A percentile compares a stretch with the other conserved stretches of the same genome.
These are phyloP conservation scores for Pyrenophora graminea DNA, from an alignment of 2,329 filamentous ascomycete species.

Conservation along the genomic window DNA sequence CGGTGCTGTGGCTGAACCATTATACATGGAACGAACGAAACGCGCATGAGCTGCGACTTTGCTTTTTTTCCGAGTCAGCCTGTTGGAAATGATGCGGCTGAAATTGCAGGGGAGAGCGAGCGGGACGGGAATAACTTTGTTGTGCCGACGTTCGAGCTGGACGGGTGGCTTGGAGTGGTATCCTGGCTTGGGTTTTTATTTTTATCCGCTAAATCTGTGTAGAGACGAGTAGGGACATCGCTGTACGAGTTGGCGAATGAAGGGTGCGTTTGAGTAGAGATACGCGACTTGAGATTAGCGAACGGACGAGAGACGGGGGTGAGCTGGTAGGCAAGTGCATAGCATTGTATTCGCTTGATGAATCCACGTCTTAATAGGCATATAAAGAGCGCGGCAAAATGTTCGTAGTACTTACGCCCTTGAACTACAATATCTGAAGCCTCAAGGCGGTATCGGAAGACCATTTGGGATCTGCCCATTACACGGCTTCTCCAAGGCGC, in stretches of 20 bases:
- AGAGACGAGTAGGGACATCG: background rate
- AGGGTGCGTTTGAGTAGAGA: background rate
- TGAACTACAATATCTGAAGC: background rate
- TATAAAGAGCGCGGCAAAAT: background rate
- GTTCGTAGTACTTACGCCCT: background rate
- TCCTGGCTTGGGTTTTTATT: background rate
- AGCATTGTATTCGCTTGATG: too few species aligned
- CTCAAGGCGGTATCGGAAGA: constrained; percentile 5
- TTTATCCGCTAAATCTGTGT: background rate
- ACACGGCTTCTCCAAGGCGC: constrained; percentile 27
- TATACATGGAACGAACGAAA: too few species aligned
- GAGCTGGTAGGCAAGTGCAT: too few species aligned
- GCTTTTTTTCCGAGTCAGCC: too few species aligned
- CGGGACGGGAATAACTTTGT: too few species aligned
- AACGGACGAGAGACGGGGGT: background rate
- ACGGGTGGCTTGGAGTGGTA: background rate
- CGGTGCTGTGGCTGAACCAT: background rate
- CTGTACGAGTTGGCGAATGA: too few species aligned
- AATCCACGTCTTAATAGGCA: background rate
- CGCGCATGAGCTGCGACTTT: too few species aligned
- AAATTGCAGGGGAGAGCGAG: too few species aligned
- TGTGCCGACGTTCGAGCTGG: too few species aligned
- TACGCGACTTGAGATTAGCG: background rate
- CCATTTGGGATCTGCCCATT: constrained; percentile 11
- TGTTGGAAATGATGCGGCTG: too few species aligned